Evolutionary conservation across 495 filamentous ascomycete species (phyloP), one percentile per base, ranked within the genome.

Genomic region (Xylaria acuta): DNA sequence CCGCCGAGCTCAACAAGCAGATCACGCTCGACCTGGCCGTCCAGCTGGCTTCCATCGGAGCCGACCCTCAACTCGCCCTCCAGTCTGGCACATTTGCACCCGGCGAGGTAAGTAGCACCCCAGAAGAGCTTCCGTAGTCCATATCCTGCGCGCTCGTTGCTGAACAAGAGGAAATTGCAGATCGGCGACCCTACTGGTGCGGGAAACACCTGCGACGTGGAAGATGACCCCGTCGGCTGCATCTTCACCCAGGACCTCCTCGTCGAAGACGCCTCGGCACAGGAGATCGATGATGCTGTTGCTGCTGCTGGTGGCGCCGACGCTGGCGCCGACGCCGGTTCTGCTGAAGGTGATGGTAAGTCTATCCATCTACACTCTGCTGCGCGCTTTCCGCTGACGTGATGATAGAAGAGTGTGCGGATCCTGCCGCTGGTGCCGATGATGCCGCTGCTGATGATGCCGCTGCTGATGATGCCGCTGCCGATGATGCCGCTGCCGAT

Each of bases 241-340:
- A 92, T 92, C 73, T 86, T 89, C 80, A 83, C 87, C 30, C 80
- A 87, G 75, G 86, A 88, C 72, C 86, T 91, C 4, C 79, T 90
- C 20, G 88, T 89, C 32, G 82, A 87, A 18, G 89, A 89, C 66
- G 88, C 86, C 22, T 84, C 86, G n/a, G 82, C 82, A 27, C 82
- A 74, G 25, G 88, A 91, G 73, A 89, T 91, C 72, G 71, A 75
- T 41, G 84, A 85, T 36, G 89, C 88, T 30, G 86, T 87, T 51
- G 84, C 73, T 11, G 75, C 76, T 22, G 80, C 69, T 41, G 77
- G 73, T 63, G 75, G 68, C 45, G 22, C 67, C 49, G 59, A 51
- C 40, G 36, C 18, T 49, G 45, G 49, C 49, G 67, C 30, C 30
- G 41, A 54, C 38, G 78, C 70, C 20, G 73, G 45, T 30, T 75